These are phyloP conservation scores for Exophiala spinifera DNA, from an alignment of 2,329 filamentous ascomycete species.

Conservation along the genomic window DNA sequence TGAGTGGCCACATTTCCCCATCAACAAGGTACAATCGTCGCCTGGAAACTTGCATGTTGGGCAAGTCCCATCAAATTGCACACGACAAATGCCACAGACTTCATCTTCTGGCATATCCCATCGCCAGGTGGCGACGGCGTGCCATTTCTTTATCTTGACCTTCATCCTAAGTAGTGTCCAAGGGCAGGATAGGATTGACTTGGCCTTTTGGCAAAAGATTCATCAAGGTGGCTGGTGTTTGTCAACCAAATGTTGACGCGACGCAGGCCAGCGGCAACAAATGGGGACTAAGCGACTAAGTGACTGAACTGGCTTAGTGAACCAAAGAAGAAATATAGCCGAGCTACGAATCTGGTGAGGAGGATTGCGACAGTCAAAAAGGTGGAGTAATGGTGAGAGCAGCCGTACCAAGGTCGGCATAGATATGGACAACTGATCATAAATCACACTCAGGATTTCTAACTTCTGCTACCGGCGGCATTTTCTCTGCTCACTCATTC, in stretches of 20 bases:
- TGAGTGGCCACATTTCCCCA: slow-evolving; percentile 93
- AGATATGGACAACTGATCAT: too few relatives aligned
- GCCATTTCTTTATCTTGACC: slow-evolving; percentile 89
- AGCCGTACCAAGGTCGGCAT: too few relatives aligned
- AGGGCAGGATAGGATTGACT: too few relatives aligned
- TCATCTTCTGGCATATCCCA: slow-evolving; percentile 98
- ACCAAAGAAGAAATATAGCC: not conserved
- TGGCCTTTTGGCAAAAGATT: too few relatives aligned
- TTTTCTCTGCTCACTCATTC: too few relatives aligned
- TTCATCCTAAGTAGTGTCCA: too few relatives aligned
- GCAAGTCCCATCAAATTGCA: slow-evolving; percentile 96
- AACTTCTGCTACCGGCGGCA: too few relatives aligned
- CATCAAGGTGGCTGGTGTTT: not conserved
- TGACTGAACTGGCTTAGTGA: not conserved
- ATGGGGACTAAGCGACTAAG: too few relatives aligned
- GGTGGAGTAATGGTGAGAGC: not conserved
- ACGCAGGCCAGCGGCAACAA: too few relatives aligned
- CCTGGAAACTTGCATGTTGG: slow-evolving; percentile 97
- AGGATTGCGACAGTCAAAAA: not conserved
- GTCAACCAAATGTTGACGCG: too few relatives aligned
- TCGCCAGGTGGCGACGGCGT: slow-evolving; percentile 91
- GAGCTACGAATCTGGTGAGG: not conserved
- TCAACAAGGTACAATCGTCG: slow-evolving; percentile 88
- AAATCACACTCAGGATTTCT: too few relatives aligned
- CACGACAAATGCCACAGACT: slow-evolving; percentile 96